phyloP scores from a whole-genome alignment of 1,139 yeast genomes.

The Blastobotrys illinoisensis region DNA sequence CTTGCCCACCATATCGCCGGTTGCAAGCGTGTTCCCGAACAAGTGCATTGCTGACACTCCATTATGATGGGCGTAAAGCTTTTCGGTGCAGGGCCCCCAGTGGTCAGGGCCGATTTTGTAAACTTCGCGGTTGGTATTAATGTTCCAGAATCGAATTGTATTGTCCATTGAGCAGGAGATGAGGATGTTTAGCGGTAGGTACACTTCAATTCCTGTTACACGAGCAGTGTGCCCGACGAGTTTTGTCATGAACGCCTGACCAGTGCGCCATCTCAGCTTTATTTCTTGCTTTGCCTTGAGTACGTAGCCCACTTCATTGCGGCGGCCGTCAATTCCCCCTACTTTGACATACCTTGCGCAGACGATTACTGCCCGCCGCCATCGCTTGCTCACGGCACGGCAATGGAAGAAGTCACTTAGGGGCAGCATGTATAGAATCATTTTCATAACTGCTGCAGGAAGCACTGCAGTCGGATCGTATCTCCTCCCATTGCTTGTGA shows the following conservation, averaged over 20 bases:
- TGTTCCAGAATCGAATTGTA: neutral
- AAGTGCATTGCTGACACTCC: neutral
- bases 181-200: neutral
- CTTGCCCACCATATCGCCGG: neutral
- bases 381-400: neutral
- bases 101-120: neutral
- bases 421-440: neutral
- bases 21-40: neutral
- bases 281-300: neutral
- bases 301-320: neutral
- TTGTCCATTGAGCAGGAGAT: neutral
- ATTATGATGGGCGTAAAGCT: neutral
- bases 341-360: neutral
- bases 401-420: neutral
- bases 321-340: neutral
- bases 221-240: neutral
- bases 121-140: neutral
- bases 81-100: no score
- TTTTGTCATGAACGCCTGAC: neutral
- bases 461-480: neutral
- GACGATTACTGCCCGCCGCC: neutral
- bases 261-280: neutral
- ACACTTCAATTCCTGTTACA: neutral
- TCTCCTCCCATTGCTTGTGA: neutral
- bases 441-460: neutral